Conservation (phyloP, 352 stramenopile genomes). For the Globisporangium cylindrosporum region DNA sequence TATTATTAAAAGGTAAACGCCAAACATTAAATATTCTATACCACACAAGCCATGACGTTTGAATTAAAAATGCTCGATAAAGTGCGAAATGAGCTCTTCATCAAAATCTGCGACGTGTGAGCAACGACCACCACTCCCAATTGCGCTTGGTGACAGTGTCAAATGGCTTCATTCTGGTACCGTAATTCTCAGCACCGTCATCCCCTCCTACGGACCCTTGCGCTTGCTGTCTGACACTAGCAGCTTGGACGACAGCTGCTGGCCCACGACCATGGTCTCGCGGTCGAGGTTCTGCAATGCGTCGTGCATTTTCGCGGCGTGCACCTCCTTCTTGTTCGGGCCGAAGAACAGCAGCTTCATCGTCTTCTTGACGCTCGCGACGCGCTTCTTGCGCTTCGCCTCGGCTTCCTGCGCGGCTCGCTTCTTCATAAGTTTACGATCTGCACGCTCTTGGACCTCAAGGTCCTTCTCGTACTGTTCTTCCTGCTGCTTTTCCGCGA, state of each 20-base stretch:
- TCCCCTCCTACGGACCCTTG: not conserved
- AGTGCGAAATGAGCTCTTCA: constrained; percentile 4
- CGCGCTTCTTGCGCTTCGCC: constrained; percentile 24
- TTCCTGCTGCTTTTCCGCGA: constrained; percentile 22
- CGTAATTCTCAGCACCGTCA: not conserved
- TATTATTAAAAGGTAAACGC: not conserved
- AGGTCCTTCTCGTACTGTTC: constrained; percentile 21
- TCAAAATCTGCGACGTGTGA: not conserved
- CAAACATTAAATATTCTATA: not conserved
- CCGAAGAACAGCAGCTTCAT: constrained; percentile 27
- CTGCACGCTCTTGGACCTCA: constrained; percentile 1
- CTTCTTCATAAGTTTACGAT: constrained; percentile 14
- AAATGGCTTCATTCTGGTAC: not conserved
- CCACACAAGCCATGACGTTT: not conserved
- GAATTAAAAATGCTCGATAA: not conserved
- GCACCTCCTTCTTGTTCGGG: constrained; percentile 25
- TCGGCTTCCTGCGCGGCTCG: constrained; percentile 13
- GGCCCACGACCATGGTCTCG: constrained; percentile 30
- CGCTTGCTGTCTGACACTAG: not conserved
- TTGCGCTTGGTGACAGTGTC: not conserved
- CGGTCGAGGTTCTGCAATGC: constrained; percentile 38
- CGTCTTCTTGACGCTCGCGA: constrained; percentile 18
- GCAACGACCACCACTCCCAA: not conserved
- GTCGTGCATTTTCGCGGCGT: constrained; percentile 27
- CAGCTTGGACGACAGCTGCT: not conserved